Percentiles rank a stretch among this genome's conserved stretches.
These are phyloP conservation scores for Syncephalastrum sp. DNA, from an alignment of 371 early-diverging fungal genomes.

Conservation along the genomic window DNA sequence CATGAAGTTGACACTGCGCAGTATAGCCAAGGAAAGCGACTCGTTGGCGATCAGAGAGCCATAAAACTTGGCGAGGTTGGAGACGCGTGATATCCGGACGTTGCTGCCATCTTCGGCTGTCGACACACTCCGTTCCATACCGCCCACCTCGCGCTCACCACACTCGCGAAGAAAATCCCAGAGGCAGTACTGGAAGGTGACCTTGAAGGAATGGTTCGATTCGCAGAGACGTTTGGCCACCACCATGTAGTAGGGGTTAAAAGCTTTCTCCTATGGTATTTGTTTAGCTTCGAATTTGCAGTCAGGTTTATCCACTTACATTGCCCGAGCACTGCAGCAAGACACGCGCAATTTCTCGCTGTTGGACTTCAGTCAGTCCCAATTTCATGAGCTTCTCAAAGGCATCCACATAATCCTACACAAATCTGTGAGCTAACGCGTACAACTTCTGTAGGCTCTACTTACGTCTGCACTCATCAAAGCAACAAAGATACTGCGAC, in stretches of 20 bases:
- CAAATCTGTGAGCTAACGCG: background rate
- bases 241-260: conserved; percentile 94
- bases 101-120: conserved; percentile 14
- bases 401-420: conserved; percentile 91
- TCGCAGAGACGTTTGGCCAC: conserved; percentile 79
- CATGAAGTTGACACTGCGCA: conserved; percentile 78
- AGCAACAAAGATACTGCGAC: conserved; percentile 88
- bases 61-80: conserved; percentile 77
- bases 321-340: conserved; percentile 86
- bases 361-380: conserved; percentile 84
- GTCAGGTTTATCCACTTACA: conserved; percentile 39
- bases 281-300: conserved; percentile 1
- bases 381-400: conserved; percentile 84
- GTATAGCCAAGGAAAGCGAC: conserved; percentile 60
- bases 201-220: conserved; percentile 75
- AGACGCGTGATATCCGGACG: conserved; percentile 64
- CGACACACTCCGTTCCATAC: conserved; percentile 54
- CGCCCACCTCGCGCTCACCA: conserved; percentile 79
- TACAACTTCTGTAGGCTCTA: background rate
- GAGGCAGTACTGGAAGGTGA: conserved; percentile 92
- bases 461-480: conserved; percentile 88
- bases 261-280: conserved; percentile 69
- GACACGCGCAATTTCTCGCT: conserved; percentile 93
- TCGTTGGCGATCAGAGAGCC: conserved; percentile 62
- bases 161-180: conserved; percentile 90